A percentile compares a stretch with the other conserved stretches of the same genome.
These are phyloP conservation scores for Brettanomyces anomalus DNA, from an alignment of 805 yeast genomes.

Conservation along the genomic window DNA sequence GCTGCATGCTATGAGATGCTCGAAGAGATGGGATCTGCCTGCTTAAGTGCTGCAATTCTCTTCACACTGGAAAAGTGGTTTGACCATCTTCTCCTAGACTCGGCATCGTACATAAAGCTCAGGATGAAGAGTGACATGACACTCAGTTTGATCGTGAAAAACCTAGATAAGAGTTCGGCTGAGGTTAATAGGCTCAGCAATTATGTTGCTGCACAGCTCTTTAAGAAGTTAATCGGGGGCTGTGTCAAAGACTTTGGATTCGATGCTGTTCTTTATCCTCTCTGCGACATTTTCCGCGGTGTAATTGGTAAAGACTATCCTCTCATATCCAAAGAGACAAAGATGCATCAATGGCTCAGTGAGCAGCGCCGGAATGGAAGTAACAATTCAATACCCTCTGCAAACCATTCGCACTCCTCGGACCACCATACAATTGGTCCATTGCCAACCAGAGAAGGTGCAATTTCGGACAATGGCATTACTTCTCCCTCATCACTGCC, in stretches of 20 bases:
- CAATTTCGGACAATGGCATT: background rate
- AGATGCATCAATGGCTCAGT: slow-evolving; percentile 1
- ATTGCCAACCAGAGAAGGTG: background rate
- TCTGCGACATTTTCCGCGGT: slow-evolving; percentile 62
- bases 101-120: slow-evolving; percentile 40
- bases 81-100: slow-evolving; percentile 41
- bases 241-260: slow-evolving; percentile 76
- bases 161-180: slow-evolving; percentile 32
- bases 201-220: slow-evolving; percentile 43
- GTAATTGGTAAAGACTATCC: slow-evolving; percentile 58
- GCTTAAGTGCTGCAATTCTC: slow-evolving; percentile 46
- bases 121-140: slow-evolving; percentile 28
- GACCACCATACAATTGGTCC: background rate
- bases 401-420: background rate
- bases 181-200: slow-evolving; percentile 33
- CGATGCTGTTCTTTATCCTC: slow-evolving; percentile 52
- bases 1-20: slow-evolving; percentile 32
- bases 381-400: background rate
- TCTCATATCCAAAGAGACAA: slow-evolving; percentile 33
- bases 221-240: slow-evolving; percentile 56
- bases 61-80: slow-evolving; percentile 59
- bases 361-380: background rate
- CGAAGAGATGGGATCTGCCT: slow-evolving; percentile 48
- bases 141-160: slow-evolving; percentile 37
- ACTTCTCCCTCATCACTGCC: background rate